These are phyloP conservation scores for Elongisporangium senticosum DNA, from an alignment of 352 stramenopile species.

Conservation along the genomic window DNA sequence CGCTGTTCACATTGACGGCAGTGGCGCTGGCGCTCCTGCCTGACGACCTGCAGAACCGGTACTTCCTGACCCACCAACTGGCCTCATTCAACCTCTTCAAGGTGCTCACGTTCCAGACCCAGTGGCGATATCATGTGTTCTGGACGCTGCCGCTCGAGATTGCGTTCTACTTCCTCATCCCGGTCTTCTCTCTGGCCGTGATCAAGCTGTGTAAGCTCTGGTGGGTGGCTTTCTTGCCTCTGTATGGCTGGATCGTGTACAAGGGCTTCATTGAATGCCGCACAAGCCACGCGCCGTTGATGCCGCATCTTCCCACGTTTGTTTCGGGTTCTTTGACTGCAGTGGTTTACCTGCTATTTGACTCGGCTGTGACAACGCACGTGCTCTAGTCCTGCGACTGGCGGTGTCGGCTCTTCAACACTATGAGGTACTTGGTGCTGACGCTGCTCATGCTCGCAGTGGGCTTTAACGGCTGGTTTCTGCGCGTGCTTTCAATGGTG, in stretches of 20 bases:
- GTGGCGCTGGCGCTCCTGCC: conserved; percentile 24
- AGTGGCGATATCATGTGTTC: conserved; percentile 35
- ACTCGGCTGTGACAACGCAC: conserved; percentile 12
- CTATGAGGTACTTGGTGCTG: too few species aligned
- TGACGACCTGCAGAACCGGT: conserved; percentile 15
- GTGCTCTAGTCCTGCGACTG: conserved; percentile 10
- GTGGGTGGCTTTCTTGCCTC: conserved; percentile 14
- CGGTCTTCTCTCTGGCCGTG: conserved; percentile 19
- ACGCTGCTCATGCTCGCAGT: too few species aligned
- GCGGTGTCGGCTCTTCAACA: too few species aligned
- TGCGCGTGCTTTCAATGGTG: too few species aligned
- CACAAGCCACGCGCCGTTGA: conserved; percentile 17
- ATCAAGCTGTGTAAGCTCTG: conserved; percentile 19
- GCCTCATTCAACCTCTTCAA: conserved; percentile 26
- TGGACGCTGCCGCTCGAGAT: conserved; percentile 50
- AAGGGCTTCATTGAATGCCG: conserved; percentile 15
- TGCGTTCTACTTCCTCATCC: conserved; percentile 35
- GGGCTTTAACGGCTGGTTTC: too few species aligned
- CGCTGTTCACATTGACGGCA: conserved; percentile 20
- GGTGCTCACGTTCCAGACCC: conserved; percentile 27
- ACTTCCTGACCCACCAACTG: conserved; percentile 23
- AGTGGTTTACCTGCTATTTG: conserved; percentile 19
- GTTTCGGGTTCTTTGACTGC: conserved; percentile 30
- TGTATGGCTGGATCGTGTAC: conserved; percentile 17
- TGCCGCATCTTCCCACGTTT: conserved; percentile 28